Evolutionary conservation across 148 eudicot species (phyloP), one percentile per base, ranked within the genome.

Genomic region (Spergularia marina): DNA sequence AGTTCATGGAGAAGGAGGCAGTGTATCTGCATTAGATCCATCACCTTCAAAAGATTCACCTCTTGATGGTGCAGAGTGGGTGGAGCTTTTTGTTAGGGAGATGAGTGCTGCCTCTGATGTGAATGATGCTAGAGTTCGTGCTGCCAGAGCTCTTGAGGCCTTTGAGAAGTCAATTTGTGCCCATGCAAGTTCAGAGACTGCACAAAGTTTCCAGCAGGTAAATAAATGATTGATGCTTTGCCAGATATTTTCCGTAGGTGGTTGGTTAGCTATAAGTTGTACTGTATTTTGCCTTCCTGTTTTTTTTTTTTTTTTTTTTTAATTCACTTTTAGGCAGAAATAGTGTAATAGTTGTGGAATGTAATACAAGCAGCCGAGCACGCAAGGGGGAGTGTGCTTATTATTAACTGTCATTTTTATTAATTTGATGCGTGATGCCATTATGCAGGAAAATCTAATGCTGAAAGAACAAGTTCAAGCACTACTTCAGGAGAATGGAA

Each of bases 51-150:
- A 79, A 65, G 86, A 74, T 70, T 64, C 67, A 15, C 81, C 87
- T 58, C 47, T 70, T 55, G 84, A 83, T 75, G 93, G 96, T 78
- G 83, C 89, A 12, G 89, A 89, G 80, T 93, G 98, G 98, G 98
- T 93, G 83, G 96, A 93, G 78, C 88, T 87, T 65, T 89, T 93
- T 76, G 98, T 93, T 16, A 80, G 78, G 55, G 96, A 93, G 80
- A 90, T 91, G 88, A 61, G 70, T 52, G 85, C 77, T 79, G 87
- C 97, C 14, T 84, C 94, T 15, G 81, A 89, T 53, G 70, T 88
- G 67, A 88, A 88, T 73, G 94, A 91, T 77, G 97, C 97, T 25
- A 85, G 87, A 85, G 81, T 73, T 41, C 91, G 97, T 82, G 90
- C 91, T 0, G 77, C 89, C 12, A 86, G 86, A 74, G 97, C 91